Base-by-base conservation (phyloP, 140 eudicot species). In the Eryngium alpinum region DNA sequence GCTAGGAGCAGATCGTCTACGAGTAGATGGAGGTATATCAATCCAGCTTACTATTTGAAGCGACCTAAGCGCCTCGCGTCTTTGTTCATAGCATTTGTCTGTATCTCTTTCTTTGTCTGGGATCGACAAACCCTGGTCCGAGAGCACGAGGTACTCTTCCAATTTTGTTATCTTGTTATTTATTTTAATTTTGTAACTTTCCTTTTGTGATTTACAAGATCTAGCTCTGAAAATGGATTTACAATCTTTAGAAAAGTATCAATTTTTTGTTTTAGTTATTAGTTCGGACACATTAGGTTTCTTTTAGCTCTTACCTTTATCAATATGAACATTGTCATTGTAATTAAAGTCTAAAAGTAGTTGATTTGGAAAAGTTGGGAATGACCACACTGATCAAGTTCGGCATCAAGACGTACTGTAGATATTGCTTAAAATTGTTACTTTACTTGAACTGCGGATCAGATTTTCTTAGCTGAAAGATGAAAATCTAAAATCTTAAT, bases 31-130 rank as follows among this genome's bases (percentile, higher is more conserved):
- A 92, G 97, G 78, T 92, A 86, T 82, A 22, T 91, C n/a, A 95
- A 95, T 90, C 99, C 99, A 24, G 93, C 91, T 33, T 95, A 95
- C 89, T 95, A 95, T 84, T 82, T 95, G 88, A 95, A 90, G 87
- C 85, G 99, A 16, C 99, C 99, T 0, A 95, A 95, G 77, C 92
- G 95, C 22, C 91, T 95, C 15, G 99, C 99, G 21, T 77, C 90
- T 71, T 86, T 95, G 27, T 88, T 95, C 53, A 86, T 95, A 1
- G 84, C 81, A 0, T 95, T 95, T 56, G 96, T 95, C 29, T 84
- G 81, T 60, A 84, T 83, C n/a, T 79, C 95, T n/a, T 85, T 91
- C 75, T 78, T 95, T 72, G 82, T 92, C 14, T 95, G 97, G 97
- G 99, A 95, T 89, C 99, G 99, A 10, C 99, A 95, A 51, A 95